Base-by-base conservation (phyloP, 345 rosid genomes). In the Murraya paniculata region DNA sequence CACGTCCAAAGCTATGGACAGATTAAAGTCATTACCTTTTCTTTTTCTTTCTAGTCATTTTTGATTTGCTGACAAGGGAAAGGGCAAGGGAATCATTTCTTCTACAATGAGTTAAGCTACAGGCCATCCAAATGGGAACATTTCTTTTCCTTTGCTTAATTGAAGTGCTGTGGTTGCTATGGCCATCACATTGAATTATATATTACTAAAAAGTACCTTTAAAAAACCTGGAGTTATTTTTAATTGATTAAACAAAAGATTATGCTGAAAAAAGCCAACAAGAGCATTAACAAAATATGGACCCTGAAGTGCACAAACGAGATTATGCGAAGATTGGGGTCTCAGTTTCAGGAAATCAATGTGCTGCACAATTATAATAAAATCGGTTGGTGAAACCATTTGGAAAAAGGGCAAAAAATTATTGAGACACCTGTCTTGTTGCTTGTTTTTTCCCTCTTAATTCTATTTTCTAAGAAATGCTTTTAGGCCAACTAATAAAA, bases 201-300 rank as follows among this genome's bases (percentile, higher is more conserved):
- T 45, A 45, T 45, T 13, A 74, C 61, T 28, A 41, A 74, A 55
- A n/a, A n/a, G n/a, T n/a, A n/a, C 72, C 67, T 76, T 76, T 38
- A 24, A 28, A 16, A 64, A 31, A 45, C 39, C 61, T 35, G 22
- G 18, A 4, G 3, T 55, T 56, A 4, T n/a, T 24, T 73, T 35
- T 24, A 75, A 48, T 64, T 45, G 13, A 65, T 75, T 74, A 50
- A 75, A 65, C 45, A 31, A 64, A 30, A 48, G 4, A 8, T 25
- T 25, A 60, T 21, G 39, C 6, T 21, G 3, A 22, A 30, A 64
- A 7, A 41, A 50, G 71, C 28, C 71, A 48, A 50, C 18, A n/a
- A 35, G 30, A 66, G 48, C 62, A 75, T 36, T 65, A 65, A 22
- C 22, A 64, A 48, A 64, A 14, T 18, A 64, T 28, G 78, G 71